Evolutionary conservation across 495 filamentous ascomycete species (phyloP), one percentile per base, ranked within the genome.

Genomic region (Cryomyces antarcticus): DNA sequence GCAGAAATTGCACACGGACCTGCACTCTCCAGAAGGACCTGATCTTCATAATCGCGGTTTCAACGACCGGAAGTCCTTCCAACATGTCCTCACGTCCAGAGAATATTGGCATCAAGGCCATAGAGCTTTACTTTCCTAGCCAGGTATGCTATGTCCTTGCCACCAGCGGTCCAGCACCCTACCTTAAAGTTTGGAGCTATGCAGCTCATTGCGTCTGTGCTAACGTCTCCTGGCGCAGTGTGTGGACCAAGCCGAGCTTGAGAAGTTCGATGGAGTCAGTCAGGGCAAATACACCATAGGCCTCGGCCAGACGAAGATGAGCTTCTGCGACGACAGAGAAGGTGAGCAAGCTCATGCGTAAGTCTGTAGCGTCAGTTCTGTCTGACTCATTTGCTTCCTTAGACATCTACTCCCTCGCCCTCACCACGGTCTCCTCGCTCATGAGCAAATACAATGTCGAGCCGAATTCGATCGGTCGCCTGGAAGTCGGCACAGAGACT

Each of bases 61-160:
- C n/a, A n/a, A n/a, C n/a, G n/a, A n/a, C n/a, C n/a, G n/a, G n/a
- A n/a, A n/a, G n/a, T n/a, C n/a, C n/a, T n/a, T n/a, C n/a, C n/a
- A n/a, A n/a, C n/a, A 35, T 35, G 33, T 7, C 33, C 7, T 55
- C 82, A 50, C 82, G 84, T 61, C 83, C 89, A 46, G 77, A 88
- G 62, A 96, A 95, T 67, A 82, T 97, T 58, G 89, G 89, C 74
- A 93, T 97, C 64, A 97, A 96, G 72, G 89, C 82, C 84, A 89
- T 97, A 64, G 89, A 96, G 69, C 79, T 97, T 60, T 97, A 97
- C 66, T 93, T 93, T 61, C 89, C 89, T 43, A 82, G 72, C 61
- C 89, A 94, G 77, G 89, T 93, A 65, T 47, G 80, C 39, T 28
- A 17, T n/a, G 13, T 6, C 29, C 3, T 34, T 12, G 4, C 35